phyloP scores from a whole-genome alignment of 441 rosid species.

The Melastoma candidum region DNA sequence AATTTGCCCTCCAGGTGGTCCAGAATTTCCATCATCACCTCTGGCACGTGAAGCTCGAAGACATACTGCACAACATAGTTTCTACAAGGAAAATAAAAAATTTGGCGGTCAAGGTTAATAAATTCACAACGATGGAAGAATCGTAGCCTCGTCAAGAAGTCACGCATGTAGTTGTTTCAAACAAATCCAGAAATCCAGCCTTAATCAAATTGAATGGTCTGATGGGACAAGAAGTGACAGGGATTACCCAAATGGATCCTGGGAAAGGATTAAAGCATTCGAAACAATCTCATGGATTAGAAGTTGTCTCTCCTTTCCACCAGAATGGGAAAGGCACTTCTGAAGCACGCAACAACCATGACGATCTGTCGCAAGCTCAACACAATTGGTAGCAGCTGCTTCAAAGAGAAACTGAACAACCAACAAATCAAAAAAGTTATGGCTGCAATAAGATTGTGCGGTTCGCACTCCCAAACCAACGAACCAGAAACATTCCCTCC shows the following conservation, averaged over 20 bases:
- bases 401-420: constrained; percentile 31
- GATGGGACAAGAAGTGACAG: constrained; percentile 3
- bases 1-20: too few species aligned
- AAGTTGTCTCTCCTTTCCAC: constrained; percentile 41
- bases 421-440: background rate
- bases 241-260: constrained; percentile 71
- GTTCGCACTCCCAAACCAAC: constrained; percentile 26
- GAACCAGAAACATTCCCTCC: constrained; percentile 10
- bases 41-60: constrained; percentile 57
- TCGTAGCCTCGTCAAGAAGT: too few species aligned
- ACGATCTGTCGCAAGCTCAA: constrained; percentile 69
- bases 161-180: too few species aligned
- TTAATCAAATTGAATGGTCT: too few species aligned
- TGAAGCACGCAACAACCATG: constrained; percentile 89
- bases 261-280: constrained; percentile 65
- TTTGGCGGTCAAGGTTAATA: background rate
- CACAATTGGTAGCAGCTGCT: constrained; percentile 52
- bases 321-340: constrained; percentile 54
- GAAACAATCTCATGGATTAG: constrained; percentile 51
- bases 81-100: constrained; percentile 26
- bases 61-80: constrained; percentile 80
- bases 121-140: too few species aligned
- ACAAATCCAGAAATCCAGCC: too few species aligned
- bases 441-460: background rate
- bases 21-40: constrained; percentile 38